Percentiles rank a stretch among this genome's conserved stretches.
Conservation (phyloP, 306 rosid species). For the Prunus armeniaca region DNA sequence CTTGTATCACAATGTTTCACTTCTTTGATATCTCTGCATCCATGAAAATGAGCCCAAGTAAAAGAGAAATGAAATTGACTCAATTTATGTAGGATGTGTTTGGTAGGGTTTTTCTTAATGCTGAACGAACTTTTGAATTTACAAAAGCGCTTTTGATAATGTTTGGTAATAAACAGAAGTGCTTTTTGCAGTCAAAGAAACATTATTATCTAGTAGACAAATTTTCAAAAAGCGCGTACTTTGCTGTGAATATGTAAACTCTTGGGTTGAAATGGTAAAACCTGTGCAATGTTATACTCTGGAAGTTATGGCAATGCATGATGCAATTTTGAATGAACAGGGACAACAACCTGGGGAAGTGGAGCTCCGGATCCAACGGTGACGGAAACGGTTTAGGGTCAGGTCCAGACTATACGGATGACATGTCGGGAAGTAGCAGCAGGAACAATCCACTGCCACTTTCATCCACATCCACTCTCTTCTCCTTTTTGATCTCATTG, state of each 20-base stretch:
- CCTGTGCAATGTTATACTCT: not conserved
- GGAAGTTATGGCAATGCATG: not conserved
- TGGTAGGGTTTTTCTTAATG: no score
- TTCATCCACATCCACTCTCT: constrained; percentile 11
- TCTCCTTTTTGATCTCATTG: constrained; percentile 20
- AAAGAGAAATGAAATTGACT: no score
- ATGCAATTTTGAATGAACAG: constrained; percentile 23
- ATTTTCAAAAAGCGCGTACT: not conserved
- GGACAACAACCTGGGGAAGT: constrained; percentile 60
- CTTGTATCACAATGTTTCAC: no score
- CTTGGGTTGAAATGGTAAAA: not conserved
- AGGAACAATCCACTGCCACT: constrained; percentile 3
- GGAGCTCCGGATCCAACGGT: constrained; percentile 44
- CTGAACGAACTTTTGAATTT: no score
- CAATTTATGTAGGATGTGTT: no score
- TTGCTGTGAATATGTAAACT: not conserved
- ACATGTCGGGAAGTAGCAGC: constrained; percentile 43
- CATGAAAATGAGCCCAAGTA: no score
- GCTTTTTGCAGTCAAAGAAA: not conserved
- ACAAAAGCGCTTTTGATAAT: no score
- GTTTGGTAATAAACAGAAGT: not conserved
- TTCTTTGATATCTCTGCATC: no score
- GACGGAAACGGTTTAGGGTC: constrained; percentile 18
- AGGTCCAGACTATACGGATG: constrained; percentile 52
- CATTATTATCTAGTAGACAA: not conserved